phyloP scores from a whole-genome alignment of 148 eudicot species.

The Persicaria tinctoria region DNA sequence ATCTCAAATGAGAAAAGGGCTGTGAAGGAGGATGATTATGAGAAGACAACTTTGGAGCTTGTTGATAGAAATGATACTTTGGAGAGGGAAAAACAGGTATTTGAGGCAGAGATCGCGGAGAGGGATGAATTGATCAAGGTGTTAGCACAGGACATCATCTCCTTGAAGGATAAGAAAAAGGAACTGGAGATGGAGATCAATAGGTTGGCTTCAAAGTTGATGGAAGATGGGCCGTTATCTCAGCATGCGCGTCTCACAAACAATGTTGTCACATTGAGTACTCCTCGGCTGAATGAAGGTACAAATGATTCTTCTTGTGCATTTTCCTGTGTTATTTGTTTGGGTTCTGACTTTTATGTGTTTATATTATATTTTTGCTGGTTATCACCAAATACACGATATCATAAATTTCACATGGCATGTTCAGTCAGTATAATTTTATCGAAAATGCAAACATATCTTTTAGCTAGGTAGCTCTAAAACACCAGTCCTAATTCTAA shows the following conservation, averaged over 20 bases:
- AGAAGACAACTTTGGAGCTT: background rate
- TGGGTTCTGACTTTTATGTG: background rate
- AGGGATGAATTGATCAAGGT: slow-evolving; percentile 4
- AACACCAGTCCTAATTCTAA: background rate
- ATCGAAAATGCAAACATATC: background rate
- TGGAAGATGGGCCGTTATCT: background rate
- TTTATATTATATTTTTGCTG: background rate
- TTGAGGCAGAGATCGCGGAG: background rate
- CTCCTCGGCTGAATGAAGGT: background rate
- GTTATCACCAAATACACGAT: background rate
- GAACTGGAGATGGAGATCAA: background rate
- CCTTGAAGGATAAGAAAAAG: background rate
- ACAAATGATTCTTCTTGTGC: background rate
- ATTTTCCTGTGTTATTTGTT: background rate
- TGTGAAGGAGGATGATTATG: background rate
- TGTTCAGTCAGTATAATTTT: background rate
- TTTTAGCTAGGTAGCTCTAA: background rate
- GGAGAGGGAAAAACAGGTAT: background rate
- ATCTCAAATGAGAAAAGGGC: too few species aligned
- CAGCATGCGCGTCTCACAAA: background rate
- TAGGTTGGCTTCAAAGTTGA: background rate
- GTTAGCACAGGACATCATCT: background rate
- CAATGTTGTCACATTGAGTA: background rate
- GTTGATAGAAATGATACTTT: slow-evolving; percentile 1
- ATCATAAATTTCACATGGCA: background rate